Evolutionary conservation across 2,329 filamentous ascomycete genomes (phyloP), one percentile per base, ranked within the genome.

Genomic region (Alternaria postmessia): DNA sequence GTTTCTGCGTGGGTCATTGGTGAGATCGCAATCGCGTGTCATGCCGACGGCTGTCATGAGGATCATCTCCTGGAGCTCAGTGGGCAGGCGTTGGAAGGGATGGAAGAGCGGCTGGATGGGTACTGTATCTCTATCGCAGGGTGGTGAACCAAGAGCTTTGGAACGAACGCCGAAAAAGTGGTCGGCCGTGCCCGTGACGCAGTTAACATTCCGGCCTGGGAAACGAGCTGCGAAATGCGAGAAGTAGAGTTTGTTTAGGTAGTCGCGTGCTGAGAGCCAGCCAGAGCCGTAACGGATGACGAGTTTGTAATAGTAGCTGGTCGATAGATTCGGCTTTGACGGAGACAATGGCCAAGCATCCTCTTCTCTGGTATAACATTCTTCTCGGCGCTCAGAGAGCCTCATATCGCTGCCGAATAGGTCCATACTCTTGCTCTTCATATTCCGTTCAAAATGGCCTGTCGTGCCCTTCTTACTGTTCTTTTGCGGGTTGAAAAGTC

Each of bases 41-140:
- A 71, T 52, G 0, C 65, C 66, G 5, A 70, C 58, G n/a, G 73
- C 70, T 1, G 59, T 61, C 8, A 56, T 66, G 4, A 74, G 60
- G 9, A 76, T 69, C 54, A 68, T 60, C 14, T 77, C 71, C 56
- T 75, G 74, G 8, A 77, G 57, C 43, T 77, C 75, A 4, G 64
- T 57, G 1, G 75, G 73, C 0, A 77, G 60, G 18, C 57, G 62
- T 1, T 56, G 42, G 51, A 76, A 77, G 7, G 62, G 66, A 14
- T 64, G 70, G 51, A 77, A 77, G 5, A 74, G 57, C 1, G 73
- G 74, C 2, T 69, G 64, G n/a, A 77, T 68, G 7, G 48, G 51
- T 47, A 76, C 63, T 5, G 55, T 64, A 28, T 72, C 68, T 32
- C 63, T 67, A 20, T 38, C 41, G 3, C 51, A 38, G 7, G 56